Base-by-base conservation (phyloP, 2,329 filamentous ascomycete genomes). In the Albophoma yamanashiensis region DNA sequence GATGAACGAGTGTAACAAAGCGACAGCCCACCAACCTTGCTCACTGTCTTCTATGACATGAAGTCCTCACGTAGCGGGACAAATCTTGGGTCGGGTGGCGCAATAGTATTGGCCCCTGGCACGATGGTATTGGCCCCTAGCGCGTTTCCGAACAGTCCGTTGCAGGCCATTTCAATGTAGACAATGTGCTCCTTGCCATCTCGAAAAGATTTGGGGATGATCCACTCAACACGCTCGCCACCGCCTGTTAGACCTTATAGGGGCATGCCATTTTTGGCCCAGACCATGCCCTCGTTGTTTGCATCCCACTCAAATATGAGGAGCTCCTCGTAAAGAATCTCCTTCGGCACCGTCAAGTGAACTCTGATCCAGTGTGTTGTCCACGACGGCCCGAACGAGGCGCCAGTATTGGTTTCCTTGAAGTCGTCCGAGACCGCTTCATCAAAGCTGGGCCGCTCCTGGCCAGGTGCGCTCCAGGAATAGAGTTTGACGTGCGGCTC, bases 111-210 rank as follows among this genome's bases (percentile, higher is more conserved):
- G n/a, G n/a, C n/a, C n/a, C n/a, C n/a, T n/a, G n/a, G n/a, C n/a
- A 96, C 90, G 66, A 97, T 97, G 39, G 82, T 85, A 55, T 95
- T 91, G 34, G 91, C 91, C 25, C 88, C 88, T 0, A 88, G 82
- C 0, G 92, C 89, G 72, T 96, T 96, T 67, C 94, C 94, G 76
- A 97, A 97, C 92, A 97, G 97, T 73, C 88, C 87, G 73, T 99
- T 99, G 76, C 94, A 97, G 25, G 94, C 94, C 90, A 97, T 96
- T 77, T 99, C 94, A 65, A 99, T 88, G 73, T 97, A 99, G 68
- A 99, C 89, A 22, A 82, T 85, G 72, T 97, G 92, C 68, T 92
- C 84, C 71, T 93, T 86, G 58, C 91, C 92, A 72, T 96, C 90
- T 62, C 89, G 84, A 76, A 89, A 96, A 20, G 79, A 79, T 57